These are phyloP conservation scores for Epichloe baconii DNA, from an alignment of 2,329 filamentous ascomycete genomes.

Conservation along the genomic window DNA sequence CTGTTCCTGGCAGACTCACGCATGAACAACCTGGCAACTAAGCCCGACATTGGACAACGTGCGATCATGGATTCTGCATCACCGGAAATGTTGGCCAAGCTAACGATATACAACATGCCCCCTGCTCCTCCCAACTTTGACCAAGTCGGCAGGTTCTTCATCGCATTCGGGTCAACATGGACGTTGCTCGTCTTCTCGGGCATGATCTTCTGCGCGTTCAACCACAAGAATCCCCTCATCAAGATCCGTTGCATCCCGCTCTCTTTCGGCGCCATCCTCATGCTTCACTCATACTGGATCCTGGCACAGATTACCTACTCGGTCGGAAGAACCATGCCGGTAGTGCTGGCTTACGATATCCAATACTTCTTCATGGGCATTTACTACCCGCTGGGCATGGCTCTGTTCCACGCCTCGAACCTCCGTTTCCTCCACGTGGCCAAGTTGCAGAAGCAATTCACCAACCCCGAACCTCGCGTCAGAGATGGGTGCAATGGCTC, in stretches of 20 bases:
- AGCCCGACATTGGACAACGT: neutral
- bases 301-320: conserved; percentile 29
- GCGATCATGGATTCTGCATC: neutral
- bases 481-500: conserved; percentile 5
- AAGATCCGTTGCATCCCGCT: conserved; percentile 25
- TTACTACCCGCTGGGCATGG: conserved; percentile 49
- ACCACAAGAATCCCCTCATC: conserved; percentile 22
- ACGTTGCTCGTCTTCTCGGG: conserved; percentile 19
- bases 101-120: conserved; percentile 10
- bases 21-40: too few relatives aligned
- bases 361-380: conserved; percentile 55
- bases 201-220: conserved; percentile 20
- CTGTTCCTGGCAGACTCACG: too few relatives aligned
- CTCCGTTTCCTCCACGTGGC: conserved; percentile 45
- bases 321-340: conserved; percentile 26
- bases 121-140: conserved; percentile 15
- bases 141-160: conserved; percentile 17
- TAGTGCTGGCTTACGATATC: conserved; percentile 29
- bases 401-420: conserved; percentile 53
- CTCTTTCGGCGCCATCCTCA: conserved; percentile 22
- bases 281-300: conserved; percentile 26
- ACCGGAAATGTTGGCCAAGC: neutral
- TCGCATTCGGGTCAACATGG: conserved; percentile 16
- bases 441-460: conserved; percentile 22
- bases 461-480: conserved; percentile 4